Evolutionary conservation across 164 flowering plant species (phyloP), one percentile per base, ranked within the genome.

Genomic region (Vitis labrusca): DNA sequence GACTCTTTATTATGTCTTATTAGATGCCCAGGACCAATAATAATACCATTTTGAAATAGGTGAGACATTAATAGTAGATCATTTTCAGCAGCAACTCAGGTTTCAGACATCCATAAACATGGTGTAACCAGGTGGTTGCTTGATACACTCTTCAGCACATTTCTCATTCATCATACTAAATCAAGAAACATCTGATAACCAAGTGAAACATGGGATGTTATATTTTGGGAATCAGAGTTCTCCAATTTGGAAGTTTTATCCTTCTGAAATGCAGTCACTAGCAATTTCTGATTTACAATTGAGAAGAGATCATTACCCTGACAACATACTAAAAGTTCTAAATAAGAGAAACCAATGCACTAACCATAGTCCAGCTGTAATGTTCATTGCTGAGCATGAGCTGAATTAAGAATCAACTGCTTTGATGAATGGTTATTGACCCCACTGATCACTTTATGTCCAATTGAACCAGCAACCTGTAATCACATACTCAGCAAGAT

Each of bases 401-500:
- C 68, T 53, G 19, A 7, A 52, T 14, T 32, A 12, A 15, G 59
- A 32, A 49, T 23, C 59, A 53, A 30, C 56, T 59, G 66, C 66
- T 68, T 29, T 13, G n/a, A 66, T 56, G 49, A 62, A 37, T 23
- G 30, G 32, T 10, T 7, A 14, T 48, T 50, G 53, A 30, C 50
- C 14, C 47, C 56, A 60, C n/a, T 13, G 19, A 62, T 67, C 68
- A 76, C 44, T 63, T 71, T 62, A 77, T 57, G 67, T 74, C 65
- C 73, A 78, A 51, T 52, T 63, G 74, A 66, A 73, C 69, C 69
- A 70, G 69, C 67, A 73, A 66, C 2, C 80, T 77, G 77, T 14
- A 61, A 57, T 2, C 19, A 32, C n/a, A 67, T 15, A 58, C 11
- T 10, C 0, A 50, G 3, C 29, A 29, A 49, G 13, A 52, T 67